These are phyloP conservation scores for Jacaranda copaia DNA, from an alignment of 257 asterid species.

Conservation along the genomic window DNA sequence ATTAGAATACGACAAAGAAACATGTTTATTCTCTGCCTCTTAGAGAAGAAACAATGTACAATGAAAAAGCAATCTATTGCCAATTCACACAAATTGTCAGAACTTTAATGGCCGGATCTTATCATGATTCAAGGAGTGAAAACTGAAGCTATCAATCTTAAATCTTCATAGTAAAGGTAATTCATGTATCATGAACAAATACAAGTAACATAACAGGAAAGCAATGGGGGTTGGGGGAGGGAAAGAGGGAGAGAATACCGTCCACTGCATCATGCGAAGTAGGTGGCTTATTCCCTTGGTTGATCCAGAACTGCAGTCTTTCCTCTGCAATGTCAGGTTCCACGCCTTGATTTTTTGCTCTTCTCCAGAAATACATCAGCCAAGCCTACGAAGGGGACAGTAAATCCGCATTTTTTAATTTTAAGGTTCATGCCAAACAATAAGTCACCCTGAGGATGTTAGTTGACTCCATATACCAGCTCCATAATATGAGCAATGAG, in stretches of 20 bases:
- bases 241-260: constrained; percentile 51
- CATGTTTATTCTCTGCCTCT: not conserved
- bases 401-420: too few species aligned
- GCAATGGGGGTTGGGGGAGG: not conserved
- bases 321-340: constrained; percentile 87
- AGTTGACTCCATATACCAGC: too few species aligned
- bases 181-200: not conserved
- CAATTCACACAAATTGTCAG: not conserved
- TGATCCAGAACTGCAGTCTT: constrained; percentile 76
- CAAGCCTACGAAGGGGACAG: constrained; percentile 61
- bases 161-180: not conserved
- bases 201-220: not conserved
- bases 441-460: too few species aligned
- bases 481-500: too few species aligned
- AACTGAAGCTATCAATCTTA: not conserved
- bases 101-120: not conserved
- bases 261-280: constrained; percentile 84
- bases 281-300: constrained; percentile 56
- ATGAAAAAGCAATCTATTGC: not conserved
- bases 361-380: constrained; percentile 85
- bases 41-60: not conserved
- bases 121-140: not conserved
- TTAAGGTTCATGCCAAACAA: too few species aligned
- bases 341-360: constrained; percentile 71
- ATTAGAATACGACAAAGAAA: not conserved